Evolutionary conservation across 2,329 filamentous ascomycete species (phyloP).

Genomic region (Didymosphaeria variabile): DNA sequence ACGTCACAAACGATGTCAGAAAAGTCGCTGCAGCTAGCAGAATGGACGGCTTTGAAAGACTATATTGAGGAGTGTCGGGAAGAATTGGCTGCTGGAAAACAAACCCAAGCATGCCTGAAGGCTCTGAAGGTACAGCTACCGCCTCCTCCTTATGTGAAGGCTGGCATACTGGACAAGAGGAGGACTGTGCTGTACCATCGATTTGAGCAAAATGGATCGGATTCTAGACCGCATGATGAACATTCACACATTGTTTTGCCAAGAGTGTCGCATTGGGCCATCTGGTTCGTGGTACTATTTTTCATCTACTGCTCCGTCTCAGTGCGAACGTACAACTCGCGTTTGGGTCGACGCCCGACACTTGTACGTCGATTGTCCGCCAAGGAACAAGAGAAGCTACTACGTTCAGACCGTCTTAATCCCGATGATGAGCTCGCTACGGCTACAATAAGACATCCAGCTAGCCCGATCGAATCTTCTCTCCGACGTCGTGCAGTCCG

Average conservation of each 20-base stretch:
- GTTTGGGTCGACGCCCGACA: not conserved
- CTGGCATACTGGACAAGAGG: slow-evolving; percentile 20
- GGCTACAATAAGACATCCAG: slow-evolving; percentile 19
- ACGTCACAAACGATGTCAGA: slow-evolving; percentile 24
- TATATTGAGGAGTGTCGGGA: slow-evolving; percentile 30
- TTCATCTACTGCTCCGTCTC: slow-evolving; percentile 17
- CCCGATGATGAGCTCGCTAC: not conserved
- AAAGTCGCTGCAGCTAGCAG: slow-evolving; percentile 24
- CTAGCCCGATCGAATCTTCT: not conserved
- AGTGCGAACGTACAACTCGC: slow-evolving; percentile 12
- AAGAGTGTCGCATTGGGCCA: not conserved
- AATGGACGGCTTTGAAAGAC: slow-evolving; percentile 32
- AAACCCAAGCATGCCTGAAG: slow-evolving; percentile 26
- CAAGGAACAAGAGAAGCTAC: not conserved
- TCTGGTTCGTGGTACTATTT: slow-evolving; percentile 12
- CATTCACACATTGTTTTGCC: not conserved
- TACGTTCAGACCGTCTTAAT: not conserved
- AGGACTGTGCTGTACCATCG: slow-evolving; percentile 9
- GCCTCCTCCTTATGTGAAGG: slow-evolving; percentile 26
- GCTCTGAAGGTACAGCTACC: slow-evolving; percentile 24
- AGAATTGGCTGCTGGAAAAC: slow-evolving; percentile 26
- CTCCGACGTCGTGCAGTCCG: slow-evolving; percentile 24
- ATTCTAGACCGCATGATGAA: not conserved
- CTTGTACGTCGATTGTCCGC: not conserved
- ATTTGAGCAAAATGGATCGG: slow-evolving; percentile 15